Evolutionary conservation across 208 protist species (phyloP), one percentile per base, ranked within the genome.

Genomic region (Acanthamoeba lenticulata): DNA sequence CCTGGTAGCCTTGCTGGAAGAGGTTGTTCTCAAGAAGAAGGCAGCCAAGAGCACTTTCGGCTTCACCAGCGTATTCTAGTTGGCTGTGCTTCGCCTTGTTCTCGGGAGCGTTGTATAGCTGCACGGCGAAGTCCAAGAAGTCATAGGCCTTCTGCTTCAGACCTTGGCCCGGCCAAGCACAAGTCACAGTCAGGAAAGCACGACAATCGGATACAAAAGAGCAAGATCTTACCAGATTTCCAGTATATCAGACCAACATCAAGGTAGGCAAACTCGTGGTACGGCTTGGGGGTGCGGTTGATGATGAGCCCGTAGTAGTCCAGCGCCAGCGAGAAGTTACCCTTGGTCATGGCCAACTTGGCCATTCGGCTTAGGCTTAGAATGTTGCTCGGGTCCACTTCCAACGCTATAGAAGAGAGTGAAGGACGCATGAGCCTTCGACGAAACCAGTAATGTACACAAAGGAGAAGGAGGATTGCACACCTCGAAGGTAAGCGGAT

Each of bases 161-260:
- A 17, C 44, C 67, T 77, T n/a, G 36, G 29, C 27, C n/a, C 2
- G 2, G 2, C 13, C 65, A 74, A 40, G 17, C 5, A 5, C 7
- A 29, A 9, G 15, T 40, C 19, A 86, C 1, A 47, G 11, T 6
- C 21, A 21, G n/a, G 19, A 47, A 55, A 86, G 77, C 24, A 55
- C 34, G 38, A 86, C 38, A 29, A 44, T 9, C 34, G 2, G n/a
- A 15, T 9, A 24, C 27, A 9, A 60, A 60, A 21, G 17, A 2
- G 5, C 19, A 13, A 2, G 36, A 81, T 40, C 42, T 36, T 88
- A 88, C 79, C 55, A 6, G 21, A 7, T 24, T 79, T 74, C 62
- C 62, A 81, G 47, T 93, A 93, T 55, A 81, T 81, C 0, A 93
- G 42, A 36, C 89, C 89, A 6, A 81, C 62, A 55, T 93, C 89